Conservation (phyloP, 805 yeast genomes). For the Metschnikowia cubensis region DNA sequence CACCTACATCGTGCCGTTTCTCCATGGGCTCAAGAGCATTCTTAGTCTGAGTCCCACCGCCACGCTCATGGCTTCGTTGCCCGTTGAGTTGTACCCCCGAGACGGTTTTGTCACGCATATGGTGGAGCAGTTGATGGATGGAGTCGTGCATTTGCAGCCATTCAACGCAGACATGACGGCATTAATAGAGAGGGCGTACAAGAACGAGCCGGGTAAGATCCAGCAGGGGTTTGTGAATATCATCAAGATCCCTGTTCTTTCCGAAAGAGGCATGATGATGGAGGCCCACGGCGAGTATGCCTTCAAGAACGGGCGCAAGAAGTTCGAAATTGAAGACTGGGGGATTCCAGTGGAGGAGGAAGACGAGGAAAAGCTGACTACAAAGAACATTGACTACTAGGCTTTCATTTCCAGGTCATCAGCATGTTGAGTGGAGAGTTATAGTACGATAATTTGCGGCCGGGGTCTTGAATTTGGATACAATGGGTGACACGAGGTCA, state of each 20-base stretch:
- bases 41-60: slow-evolving; percentile 47
- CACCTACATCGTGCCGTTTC: slow-evolving; percentile 51
- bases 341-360: slow-evolving; percentile 94
- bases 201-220: slow-evolving; percentile 66
- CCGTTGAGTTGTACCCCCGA: slow-evolving; percentile 65
- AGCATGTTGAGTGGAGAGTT: too few relatives aligned
- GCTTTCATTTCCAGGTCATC: not conserved
- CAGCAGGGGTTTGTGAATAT: slow-evolving; percentile 86
- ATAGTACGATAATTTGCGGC: too few relatives aligned
- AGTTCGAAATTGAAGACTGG: slow-evolving; percentile 89
- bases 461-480: too few relatives aligned
- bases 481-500: too few relatives aligned
- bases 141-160: slow-evolving; percentile 73
- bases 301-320: slow-evolving; percentile 77
- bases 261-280: slow-evolving; percentile 79
- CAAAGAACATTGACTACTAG: slow-evolving; percentile 35
- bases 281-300: slow-evolving; percentile 73
- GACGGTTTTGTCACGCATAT: slow-evolving; percentile 43
- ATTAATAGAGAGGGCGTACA: slow-evolving; percentile 64
- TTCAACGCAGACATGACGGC: slow-evolving; percentile 70
- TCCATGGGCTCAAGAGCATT: slow-evolving; percentile 55
- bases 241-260: slow-evolving; percentile 63
- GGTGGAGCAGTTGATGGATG: slow-evolving; percentile 57
- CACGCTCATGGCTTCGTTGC: slow-evolving; percentile 51
- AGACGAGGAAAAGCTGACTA: slow-evolving; percentile 32